Percentiles rank a stretch among this genome's conserved stretches.
These are phyloP conservation scores for Magnusiomyces suaveolens DNA, from an alignment of 1,139 yeast genomes.

Conservation along the genomic window DNA sequence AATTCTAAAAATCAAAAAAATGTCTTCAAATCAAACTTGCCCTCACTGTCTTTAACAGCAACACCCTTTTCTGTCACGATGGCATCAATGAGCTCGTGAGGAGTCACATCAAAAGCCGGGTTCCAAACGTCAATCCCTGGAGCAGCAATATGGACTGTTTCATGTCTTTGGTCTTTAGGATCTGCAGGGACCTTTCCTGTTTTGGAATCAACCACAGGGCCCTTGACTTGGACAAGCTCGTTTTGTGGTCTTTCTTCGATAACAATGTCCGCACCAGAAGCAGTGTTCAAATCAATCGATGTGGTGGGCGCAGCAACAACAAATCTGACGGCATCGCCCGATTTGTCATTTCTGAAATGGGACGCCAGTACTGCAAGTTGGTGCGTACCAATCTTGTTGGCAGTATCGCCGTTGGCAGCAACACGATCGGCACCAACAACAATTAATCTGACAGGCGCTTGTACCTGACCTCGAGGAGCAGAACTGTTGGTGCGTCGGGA, in stretches of 20 bases:
- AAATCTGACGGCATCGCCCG: constrained; percentile 49
- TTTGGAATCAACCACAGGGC: constrained; percentile 40
- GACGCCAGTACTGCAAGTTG: constrained; percentile 68
- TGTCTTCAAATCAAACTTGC: constrained; percentile 25
- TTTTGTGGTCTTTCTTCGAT: constrained; percentile 81
- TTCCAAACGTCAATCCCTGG: constrained; percentile 85
- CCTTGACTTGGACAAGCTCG: constrained; percentile 70
- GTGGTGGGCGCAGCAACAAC: constrained; percentile 94
- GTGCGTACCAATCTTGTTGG: constrained; percentile 94
- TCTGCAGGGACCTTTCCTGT: constrained; percentile 23
- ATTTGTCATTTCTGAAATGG: constrained; percentile 17
- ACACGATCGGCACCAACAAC: constrained; percentile 98
- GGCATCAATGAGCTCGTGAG: constrained; percentile 69
- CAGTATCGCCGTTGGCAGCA: constrained; percentile 81
- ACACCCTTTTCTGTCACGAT: constrained; percentile 75
- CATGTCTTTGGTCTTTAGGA: constrained; percentile 19
- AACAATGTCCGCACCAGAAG: constrained; percentile 59
- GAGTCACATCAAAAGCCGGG: constrained; percentile 93
- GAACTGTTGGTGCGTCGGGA: constrained; percentile 14
- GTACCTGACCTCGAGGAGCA: constrained; percentile 15
- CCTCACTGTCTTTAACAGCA: constrained; percentile 23
- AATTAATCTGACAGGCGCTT: constrained; percentile 62
- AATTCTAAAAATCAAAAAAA: constrained; percentile 4
- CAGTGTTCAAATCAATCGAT: constrained; percentile 64
- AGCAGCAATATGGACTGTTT: constrained; percentile 69